Evolutionary conservation across 192 early-diverging fungal genomes (phyloP), one percentile per base, ranked within the genome.

Genomic region (Kappamyces sp.): DNA sequence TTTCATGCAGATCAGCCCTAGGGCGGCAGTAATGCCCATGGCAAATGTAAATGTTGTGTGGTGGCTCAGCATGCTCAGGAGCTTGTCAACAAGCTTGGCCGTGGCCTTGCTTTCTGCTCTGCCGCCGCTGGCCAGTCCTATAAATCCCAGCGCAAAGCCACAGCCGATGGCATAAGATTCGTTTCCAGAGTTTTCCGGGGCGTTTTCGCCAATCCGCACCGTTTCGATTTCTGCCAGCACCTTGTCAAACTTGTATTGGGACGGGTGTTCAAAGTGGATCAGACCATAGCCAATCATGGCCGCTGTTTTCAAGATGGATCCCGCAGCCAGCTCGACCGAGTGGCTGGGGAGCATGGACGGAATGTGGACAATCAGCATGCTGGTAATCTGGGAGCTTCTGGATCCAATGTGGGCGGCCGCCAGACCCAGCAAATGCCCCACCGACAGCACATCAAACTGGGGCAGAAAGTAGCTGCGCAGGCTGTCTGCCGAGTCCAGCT

Each of bases 81-180:
- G 32, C 9, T 10, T 47, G 41, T n/a, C 46, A 41, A 15, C 31
- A 40, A 12, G 23, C 23, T 23, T 23, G 23, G 23, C 23, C 23
- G 23, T 23, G 23, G 23, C 23, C 23, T 23, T 23, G 23, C 71
- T 71, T 39, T 52, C 63, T 0, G 77, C 61, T 15, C 68, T 70
- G 61, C 73, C 61, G 12, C 84, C 88, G 43, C 74, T 66, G 3
- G 87, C 90, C 2, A 93, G 72, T 5, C 73, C 82, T n/a, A 90
- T 84, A 31, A 93, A 78, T 2, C 92, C 93, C 39, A 97, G 66
- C 0, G 89, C 81, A 64, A 95, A 85, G 1, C 94, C 94, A 63
- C 71, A 70, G 2, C 66, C 62, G 39, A 71, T 53, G 38, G 64
- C 40, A 42, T 67, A 70, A n/a, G 40, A 64, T 47, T 69, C 43